A percentile compares a stretch with the other conserved stretches of the same genome.
Conservation (phyloP, 257 asterid genomes). For the Przewalskia tangutica region DNA sequence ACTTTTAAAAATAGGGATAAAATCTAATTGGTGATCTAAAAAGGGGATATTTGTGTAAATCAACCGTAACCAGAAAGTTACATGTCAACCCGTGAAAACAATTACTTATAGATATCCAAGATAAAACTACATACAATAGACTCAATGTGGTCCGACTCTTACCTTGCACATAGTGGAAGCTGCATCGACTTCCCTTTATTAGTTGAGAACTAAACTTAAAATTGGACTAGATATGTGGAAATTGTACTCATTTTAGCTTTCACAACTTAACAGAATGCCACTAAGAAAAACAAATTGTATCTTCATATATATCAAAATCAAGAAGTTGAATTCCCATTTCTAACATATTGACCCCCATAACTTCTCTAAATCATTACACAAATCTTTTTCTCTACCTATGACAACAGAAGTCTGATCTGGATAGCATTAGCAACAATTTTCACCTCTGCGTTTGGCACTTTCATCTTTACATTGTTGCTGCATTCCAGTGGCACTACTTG, state of each 20-base stretch:
- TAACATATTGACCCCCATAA: conserved; percentile 29
- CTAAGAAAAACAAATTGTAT: background rate
- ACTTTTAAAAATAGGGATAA: too few species aligned
- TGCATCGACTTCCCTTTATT: background rate
- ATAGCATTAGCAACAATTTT: conserved; percentile 29
- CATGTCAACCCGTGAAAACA: background rate
- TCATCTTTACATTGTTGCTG: conserved; percentile 44
- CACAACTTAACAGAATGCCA: background rate
- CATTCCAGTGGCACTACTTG: conserved; percentile 61
- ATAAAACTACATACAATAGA: background rate
- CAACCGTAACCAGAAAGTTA: background rate
- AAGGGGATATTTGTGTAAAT: too few species aligned
- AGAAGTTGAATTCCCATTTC: background rate
- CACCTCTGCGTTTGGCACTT: conserved; percentile 38
- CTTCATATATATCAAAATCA: background rate
- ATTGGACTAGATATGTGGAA: background rate
- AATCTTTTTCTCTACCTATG: conserved; percentile 36
- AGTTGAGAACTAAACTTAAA: background rate
- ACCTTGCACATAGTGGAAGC: fast-evolving
- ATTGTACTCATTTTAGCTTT: background rate
- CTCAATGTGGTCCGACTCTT: background rate
- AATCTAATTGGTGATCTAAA: too few species aligned
- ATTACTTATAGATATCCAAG: fast-evolving
- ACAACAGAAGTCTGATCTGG: conserved; percentile 50
- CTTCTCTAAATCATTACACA: conserved; percentile 34